A percentile compares a stretch with the other conserved stretches of the same genome.
phyloP scores from a whole-genome alignment of 2,329 filamentous ascomycete species.

The Xylaria arbuscula region DNA sequence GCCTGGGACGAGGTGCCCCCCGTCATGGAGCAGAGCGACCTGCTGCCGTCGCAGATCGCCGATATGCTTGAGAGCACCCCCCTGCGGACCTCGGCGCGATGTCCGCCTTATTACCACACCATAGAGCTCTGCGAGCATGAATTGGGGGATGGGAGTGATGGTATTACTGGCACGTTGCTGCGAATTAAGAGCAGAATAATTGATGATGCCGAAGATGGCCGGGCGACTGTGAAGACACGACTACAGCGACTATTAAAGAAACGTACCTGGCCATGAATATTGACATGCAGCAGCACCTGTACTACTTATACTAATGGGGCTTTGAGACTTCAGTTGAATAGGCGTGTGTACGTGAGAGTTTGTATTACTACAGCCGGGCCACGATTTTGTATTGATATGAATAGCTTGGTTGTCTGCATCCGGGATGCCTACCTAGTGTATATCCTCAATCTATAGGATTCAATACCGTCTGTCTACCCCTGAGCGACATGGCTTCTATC shows the following conservation, averaged over 20 bases:
- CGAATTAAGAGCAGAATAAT: slow-evolving; percentile 37
- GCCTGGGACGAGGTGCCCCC: slow-evolving; percentile 35
- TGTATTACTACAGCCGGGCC: not conserved
- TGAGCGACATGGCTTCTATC: too few species aligned
- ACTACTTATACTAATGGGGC: not conserved
- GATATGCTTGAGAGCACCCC: slow-evolving; percentile 38
- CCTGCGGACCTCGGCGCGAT: slow-evolving; percentile 35
- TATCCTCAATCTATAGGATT: not conserved
- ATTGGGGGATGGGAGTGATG: not conserved
- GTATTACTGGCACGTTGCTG: slow-evolving; percentile 37
- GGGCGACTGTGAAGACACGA: slow-evolving; percentile 7
- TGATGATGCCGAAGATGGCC: not conserved
- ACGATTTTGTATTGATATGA: not conserved
- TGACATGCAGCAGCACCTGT: not conserved
- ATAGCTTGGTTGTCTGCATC: not conserved
- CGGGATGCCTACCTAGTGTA: not conserved
- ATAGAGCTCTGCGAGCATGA: slow-evolving; percentile 38
- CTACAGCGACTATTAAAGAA: slow-evolving; percentile 23
- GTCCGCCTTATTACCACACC: slow-evolving; percentile 37
- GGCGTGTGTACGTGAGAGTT: not conserved
- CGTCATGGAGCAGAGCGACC: slow-evolving; percentile 31
- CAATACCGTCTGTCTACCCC: too few species aligned
- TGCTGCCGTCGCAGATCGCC: slow-evolving; percentile 41
- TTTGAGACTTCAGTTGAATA: not conserved
- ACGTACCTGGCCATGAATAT: slow-evolving; percentile 10